Base-by-base conservation (phyloP, 1,284 basidiomycete species). In the Anthracocystis walkeri region DNA sequence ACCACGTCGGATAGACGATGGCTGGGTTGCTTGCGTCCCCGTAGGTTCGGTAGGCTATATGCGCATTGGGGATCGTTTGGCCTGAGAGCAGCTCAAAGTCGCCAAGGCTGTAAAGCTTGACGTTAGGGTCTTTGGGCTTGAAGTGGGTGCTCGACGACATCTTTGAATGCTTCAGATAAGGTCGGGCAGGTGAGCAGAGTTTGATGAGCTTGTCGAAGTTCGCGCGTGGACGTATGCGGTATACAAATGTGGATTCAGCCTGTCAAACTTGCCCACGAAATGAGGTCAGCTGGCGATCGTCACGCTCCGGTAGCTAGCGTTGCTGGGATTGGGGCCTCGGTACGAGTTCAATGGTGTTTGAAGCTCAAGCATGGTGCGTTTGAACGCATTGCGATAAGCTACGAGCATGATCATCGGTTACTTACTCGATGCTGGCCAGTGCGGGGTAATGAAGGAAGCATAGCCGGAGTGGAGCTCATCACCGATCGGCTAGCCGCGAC, bases 1-100 rank as follows among this genome's bases (percentile, higher is more conserved):
- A 80, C 79, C 76, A 81, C 4, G 79, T 81, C 0, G 79, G 79
- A 21, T 81, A 81, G 53, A 81, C 64, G 38, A 81, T 74, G 10
- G 65, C 65, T 1, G 76, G 79, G 3, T 63, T 67, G 23, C 27
- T 57, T 2, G 66, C 29, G 8, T 65, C 54, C 16, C 79, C 79
- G 12, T 66, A 81, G 10, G 76, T 80, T n/a, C 73, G 72, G 38
- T 77, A 80, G 35, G 79, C 79, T 10, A 81, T 25, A 48, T 80
- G 66, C 4, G 79, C 76, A 33, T 66, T 44, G 7, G 79, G 50
- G 27, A 72, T 54, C 14, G 51, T 40, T 27, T 67, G 56, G 49
- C 67, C 66, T 11, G 65, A 69, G 18, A 65, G 65, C 23, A 78
- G 65, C 51, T 64, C 54, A 40, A 76, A 78, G 53, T 78, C 77